These are phyloP conservation scores for Mycena latifolia DNA, from an alignment of 768 basidiomycete species.

Conservation along the genomic window DNA sequence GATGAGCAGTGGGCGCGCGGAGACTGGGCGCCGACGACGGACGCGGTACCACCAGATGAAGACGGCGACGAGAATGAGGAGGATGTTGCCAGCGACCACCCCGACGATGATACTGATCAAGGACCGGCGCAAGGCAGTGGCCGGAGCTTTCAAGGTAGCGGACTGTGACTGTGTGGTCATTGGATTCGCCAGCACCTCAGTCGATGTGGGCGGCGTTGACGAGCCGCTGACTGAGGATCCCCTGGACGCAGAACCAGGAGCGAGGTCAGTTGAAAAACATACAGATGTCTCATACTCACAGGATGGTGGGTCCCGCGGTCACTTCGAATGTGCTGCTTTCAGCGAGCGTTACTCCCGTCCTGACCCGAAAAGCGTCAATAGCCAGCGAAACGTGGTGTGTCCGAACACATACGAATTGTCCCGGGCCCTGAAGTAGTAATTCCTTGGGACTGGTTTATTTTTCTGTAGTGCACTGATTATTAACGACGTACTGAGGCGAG, in stretches of 20 bases:
- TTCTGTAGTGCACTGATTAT: not conserved
- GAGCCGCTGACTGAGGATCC: not conserved
- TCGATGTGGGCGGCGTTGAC: not conserved
- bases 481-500: slow-evolving; percentile 10
- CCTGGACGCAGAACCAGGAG: not conserved
- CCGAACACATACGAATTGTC: slow-evolving; percentile 15
- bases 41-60: slow-evolving; percentile 2
- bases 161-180: not conserved
- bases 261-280: not conserved
- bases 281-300: not conserved
- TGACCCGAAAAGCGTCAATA: not conserved
- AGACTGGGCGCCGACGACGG: not conserved
- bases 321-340: slow-evolving; percentile 16
- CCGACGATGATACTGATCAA: slow-evolving; percentile 10
- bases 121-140: not conserved
- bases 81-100: not conserved
- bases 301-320: slow-evolving; percentile 2
- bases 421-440: slow-evolving; percentile 20
- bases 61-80: not conserved
- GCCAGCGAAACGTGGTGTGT: not conserved
- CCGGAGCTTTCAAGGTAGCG: too few species aligned
- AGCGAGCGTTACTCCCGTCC: slow-evolving; percentile 5
- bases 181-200: not conserved
- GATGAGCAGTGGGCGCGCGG: slow-evolving; percentile 10
- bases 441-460: not conserved